A percentile compares a stretch with the other conserved stretches of the same genome.
Conservation (phyloP, 2,329 filamentous ascomycete species). For the Penicillium sp. region DNA sequence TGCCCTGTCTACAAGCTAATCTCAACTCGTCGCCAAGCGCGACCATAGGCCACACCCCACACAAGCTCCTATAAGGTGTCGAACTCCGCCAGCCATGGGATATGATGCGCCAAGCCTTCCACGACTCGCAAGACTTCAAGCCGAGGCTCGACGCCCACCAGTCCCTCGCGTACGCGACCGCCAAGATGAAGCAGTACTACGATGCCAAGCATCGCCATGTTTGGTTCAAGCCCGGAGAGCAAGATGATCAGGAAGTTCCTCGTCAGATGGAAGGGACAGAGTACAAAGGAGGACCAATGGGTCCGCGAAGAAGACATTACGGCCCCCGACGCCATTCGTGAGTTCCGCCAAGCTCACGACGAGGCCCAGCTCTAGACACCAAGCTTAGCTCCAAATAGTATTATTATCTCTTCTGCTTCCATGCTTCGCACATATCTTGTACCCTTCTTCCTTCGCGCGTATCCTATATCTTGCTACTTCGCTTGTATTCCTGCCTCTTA, state of each 20-base stretch:
- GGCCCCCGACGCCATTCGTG: too few species aligned
- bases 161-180: neutral
- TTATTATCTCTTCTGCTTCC: too few species aligned
- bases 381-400: too few species aligned
- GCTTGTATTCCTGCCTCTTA: too few species aligned
- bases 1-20: neutral
- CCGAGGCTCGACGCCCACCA: neutral
- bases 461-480: too few species aligned
- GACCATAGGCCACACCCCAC: neutral
- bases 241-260: neutral
- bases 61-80: neutral
- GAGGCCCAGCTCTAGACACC: too few species aligned
- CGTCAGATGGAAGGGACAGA: neutral
- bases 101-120: neutral
- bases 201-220: neutral
- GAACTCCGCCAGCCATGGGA: neutral
- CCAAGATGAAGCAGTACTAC: neutral
- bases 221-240: neutral
- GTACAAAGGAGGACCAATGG: neutral
- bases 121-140: neutral
- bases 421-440: too few species aligned
- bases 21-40: neutral
- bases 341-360: too few species aligned
- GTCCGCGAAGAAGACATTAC: neutral
- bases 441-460: too few species aligned